Evolutionary conservation across 352 stramenopile genomes (phyloP), one percentile per base, ranked within the genome.

Genomic region (Phytophthora megakarya): DNA sequence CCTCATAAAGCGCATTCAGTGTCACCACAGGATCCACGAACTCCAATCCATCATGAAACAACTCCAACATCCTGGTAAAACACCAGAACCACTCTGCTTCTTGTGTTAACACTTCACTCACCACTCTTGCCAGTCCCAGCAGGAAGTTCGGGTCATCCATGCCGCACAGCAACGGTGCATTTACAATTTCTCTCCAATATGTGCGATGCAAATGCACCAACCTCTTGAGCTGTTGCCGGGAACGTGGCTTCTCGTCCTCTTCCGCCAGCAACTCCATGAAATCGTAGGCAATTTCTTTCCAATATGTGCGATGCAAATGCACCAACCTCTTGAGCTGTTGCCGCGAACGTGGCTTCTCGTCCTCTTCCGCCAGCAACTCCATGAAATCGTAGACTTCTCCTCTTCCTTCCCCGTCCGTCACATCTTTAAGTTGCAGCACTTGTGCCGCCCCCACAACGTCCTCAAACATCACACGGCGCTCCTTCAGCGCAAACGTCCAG

Each of bases 41-140:
- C 13, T 72, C 59, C 40, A 84, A 55, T 12, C 76, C 77, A 22
- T 88, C 74, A 28, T 84, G 62, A 16, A 92, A 76, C 13, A 89
- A 45, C 43, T 89, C 76, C 11, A 93, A 43, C 33, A 92, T 63
- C 21, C 76, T 69, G n/a, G 71, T 55, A 22, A 87, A 79, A 55
- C 84, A 88, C 86, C 86, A 95, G 43, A 93, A 95, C 25, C 82
- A 80, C 44, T 91, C 79, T 5, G 67, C 49, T 22, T 76, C 66
- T 12, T 65, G 50, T 15, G 49, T 45, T 28, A 89, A 37, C 16
- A 84, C 78, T 18, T 80, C 67, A 47, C 63, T 81, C 21, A 87
- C 70, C 7, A 72, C 65, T 25, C 66, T 47, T 25, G 73, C 71
- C 7, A 89, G 61, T 2, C 44, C 45, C n/a, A 71, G 26, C 11